These are phyloP conservation scores for Quercus cerris DNA, from an alignment of 306 rosid species.

Conservation along the genomic window DNA sequence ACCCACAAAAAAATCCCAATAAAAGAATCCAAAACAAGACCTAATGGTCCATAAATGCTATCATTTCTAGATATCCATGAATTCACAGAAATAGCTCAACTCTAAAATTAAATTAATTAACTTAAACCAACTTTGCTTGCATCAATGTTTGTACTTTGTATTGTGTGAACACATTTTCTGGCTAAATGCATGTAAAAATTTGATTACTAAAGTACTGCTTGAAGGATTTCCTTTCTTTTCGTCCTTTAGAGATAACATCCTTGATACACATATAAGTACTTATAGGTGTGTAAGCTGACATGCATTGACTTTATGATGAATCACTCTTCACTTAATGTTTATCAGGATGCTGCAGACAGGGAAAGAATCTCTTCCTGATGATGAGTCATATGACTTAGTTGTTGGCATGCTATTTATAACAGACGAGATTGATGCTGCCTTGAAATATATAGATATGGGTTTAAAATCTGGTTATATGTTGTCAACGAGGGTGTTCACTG, in stretches of 20 bases:
- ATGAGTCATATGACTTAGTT: conserved; percentile 76
- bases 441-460: conserved; percentile 64
- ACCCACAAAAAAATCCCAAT: too few relatives aligned
- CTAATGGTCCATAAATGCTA: too few relatives aligned
- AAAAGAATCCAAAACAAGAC: too few relatives aligned
- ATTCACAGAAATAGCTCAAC: too few relatives aligned
- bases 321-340: conserved; percentile 18
- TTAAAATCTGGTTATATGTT: conserved; percentile 68
- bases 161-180: not conserved
- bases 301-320: conserved; percentile 7
- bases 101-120: too few relatives aligned
- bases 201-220: not conserved
- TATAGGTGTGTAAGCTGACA: not conserved
- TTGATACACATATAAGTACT: not conserved
- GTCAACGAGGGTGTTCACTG: conserved; percentile 54
- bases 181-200: not conserved
- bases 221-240: too few relatives aligned
- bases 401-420: conserved; percentile 65
- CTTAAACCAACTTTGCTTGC: too few relatives aligned
- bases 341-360: conserved; percentile 87
- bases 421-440: conserved; percentile 54
- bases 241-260: not conserved
- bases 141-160: not conserved
- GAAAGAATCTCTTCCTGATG: conserved; percentile 67
- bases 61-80: too few relatives aligned